Conservation (phyloP, 257 asterid species). For the Solanum pinnatisectum region DNA sequence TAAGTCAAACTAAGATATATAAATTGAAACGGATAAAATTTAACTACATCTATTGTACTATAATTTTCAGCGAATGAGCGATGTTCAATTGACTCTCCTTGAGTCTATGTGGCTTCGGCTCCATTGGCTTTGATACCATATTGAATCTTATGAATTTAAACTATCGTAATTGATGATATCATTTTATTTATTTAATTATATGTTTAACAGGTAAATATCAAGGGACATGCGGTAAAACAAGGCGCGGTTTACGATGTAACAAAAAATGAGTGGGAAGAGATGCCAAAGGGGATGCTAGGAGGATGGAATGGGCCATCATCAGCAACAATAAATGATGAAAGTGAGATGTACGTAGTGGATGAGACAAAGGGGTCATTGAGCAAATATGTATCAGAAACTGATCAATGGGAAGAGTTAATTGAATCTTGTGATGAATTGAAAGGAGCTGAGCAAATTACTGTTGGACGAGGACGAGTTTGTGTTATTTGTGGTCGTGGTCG, state of each 20-base stretch:
- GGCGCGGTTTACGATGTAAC: slow-evolving; percentile 28
- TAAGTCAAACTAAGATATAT: neutral
- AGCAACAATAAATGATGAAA: slow-evolving; percentile 14
- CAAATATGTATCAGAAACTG: slow-evolving; percentile 33
- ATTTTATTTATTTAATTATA: neutral
- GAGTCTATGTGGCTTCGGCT: neutral
- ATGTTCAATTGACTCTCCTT: neutral
- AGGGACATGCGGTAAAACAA: slow-evolving; percentile 43
- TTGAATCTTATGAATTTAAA: neutral
- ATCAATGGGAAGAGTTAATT: slow-evolving; percentile 47
- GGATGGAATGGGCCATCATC: slow-evolving; percentile 80
- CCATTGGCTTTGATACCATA: neutral
- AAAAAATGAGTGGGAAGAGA: slow-evolving; percentile 37
- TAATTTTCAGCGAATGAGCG: neutral
- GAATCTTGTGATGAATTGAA: slow-evolving; percentile 28
- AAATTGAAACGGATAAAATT: neutral
- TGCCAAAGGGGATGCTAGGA: slow-evolving; percentile 53
- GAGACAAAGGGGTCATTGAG: slow-evolving; percentile 41
- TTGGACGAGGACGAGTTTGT: slow-evolving; percentile 48
- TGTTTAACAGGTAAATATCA: slow-evolving; percentile 22
- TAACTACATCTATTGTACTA: neutral
- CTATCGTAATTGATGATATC: rapidly evolving
- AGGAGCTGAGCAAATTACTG: slow-evolving; percentile 55
- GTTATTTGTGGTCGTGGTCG: slow-evolving; percentile 27
- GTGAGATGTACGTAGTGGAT: slow-evolving; percentile 45